phyloP scores from a whole-genome alignment of 148 eudicot genomes.

The Persicaria maculosa region DNA sequence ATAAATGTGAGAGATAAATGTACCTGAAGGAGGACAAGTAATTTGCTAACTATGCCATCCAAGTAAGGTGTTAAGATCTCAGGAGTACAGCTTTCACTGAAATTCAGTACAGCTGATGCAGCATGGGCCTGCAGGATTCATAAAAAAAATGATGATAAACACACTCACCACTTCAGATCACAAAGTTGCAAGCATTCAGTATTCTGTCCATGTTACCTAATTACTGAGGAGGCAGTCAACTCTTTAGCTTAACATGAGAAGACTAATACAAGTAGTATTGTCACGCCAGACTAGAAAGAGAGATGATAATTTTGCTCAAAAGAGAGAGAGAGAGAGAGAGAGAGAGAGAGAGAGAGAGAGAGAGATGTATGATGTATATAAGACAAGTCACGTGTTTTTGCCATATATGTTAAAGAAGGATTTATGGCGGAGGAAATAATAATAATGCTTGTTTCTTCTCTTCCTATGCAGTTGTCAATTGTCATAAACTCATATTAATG shows the following conservation, averaged over 20 bases:
- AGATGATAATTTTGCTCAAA: background rate
- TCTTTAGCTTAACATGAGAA: background rate
- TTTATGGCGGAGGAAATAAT: background rate
- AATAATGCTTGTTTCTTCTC: background rate
- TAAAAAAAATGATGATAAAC: background rate
- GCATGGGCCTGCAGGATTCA: slow-evolving; percentile 29
- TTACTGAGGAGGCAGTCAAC: background rate
- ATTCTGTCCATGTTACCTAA: background rate
- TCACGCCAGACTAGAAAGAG: background rate
- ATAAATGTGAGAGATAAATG: background rate
- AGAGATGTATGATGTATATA: background rate
- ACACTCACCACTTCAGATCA: background rate
- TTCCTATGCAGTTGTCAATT: background rate
- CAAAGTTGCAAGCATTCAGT: background rate
- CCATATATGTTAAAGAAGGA: background rate
- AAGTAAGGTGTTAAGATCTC: slow-evolving; percentile 40
- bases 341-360: no score
- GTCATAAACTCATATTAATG: background rate
- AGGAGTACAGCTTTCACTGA: slow-evolving; percentile 44
- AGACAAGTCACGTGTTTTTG: background rate
- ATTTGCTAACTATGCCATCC: slow-evolving; percentile 38
- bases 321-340: no score
- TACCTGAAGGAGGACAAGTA: slow-evolving; percentile 41
- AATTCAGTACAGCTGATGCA: slow-evolving; percentile 36
- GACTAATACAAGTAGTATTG: background rate